Base-by-base conservation (phyloP, 1,139 yeast genomes). In the Taphrina communis region DNA sequence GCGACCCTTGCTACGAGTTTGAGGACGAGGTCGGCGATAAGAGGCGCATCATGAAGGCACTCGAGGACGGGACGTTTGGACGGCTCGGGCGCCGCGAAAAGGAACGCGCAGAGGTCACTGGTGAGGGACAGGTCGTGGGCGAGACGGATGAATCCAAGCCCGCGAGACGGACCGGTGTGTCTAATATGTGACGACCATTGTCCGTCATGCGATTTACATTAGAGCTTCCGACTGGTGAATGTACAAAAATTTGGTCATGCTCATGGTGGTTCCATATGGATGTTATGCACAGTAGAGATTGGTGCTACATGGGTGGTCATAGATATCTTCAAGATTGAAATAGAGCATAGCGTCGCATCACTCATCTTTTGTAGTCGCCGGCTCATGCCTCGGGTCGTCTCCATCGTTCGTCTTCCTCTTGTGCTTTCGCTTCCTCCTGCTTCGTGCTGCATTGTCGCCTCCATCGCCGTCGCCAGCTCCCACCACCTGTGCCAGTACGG, bases 1-100 rank as follows among this genome's bases (percentile, higher is more conserved):
- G 79, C 72, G 80, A 79, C 46, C 79, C 80, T 8, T 75, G 42
- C 11, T 65, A 48, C 39, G 65, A 57, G 21, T 58, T 39, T 38
- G 68, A 39, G 35, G 56, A 63, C 35, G 67, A 63, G 48, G 35
- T 63, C 14, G 67, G 67, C 38, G 67, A 63, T 21, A 31, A 48
- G 38, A 41, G 25, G 17, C 53, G 67, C 19, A 63, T 63, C 21
- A 39, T 35, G 48, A 56, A 44, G 55, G 60, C 67, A 2, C 21
- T 44, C n/a, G 55, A 19, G n/a, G 55, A 31, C 6, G 67, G 67
- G 35, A 25, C 52, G n/a, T 55, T 63, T 46, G 60, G 53, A n/a
- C 11, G 46, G 53, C 11, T 42, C 41, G 62, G 62, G 17, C 7
- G 39, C 14, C 42, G 17, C 25, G 53, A 42, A 31, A 58, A 44